These are phyloP conservation scores for Myxozyma sirexii DNA, from an alignment of 805 yeast genomes.

Conservation along the genomic window DNA sequence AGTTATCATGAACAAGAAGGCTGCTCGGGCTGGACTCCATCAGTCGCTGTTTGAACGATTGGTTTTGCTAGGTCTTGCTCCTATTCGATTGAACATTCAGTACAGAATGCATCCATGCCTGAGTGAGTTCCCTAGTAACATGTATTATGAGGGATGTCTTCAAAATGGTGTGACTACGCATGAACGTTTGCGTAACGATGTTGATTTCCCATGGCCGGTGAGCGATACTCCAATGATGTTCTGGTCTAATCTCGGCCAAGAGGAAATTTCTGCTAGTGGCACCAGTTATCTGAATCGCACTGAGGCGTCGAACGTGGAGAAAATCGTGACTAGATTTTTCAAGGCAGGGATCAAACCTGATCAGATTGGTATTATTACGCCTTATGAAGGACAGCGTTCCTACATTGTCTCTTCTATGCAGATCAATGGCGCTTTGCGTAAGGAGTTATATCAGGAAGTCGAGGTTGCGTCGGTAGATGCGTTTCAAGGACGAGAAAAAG, in stretches of 20 bases:
- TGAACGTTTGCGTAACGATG: constrained; percentile 58
- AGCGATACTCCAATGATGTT: constrained; percentile 89
- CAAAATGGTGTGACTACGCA: constrained; percentile 88
- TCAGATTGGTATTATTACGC: constrained; percentile 91
- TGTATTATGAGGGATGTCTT: constrained; percentile 89
- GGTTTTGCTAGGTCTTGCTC: constrained; percentile 77
- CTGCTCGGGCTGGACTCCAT: constrained; percentile 82
- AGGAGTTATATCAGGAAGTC: constrained; percentile 65
- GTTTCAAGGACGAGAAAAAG: constrained; percentile 89
- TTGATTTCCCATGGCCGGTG: constrained; percentile 90
- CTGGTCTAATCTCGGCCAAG: constrained; percentile 87
- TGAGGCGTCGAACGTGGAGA: constrained; percentile 88
- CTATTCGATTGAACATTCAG: constrained; percentile 86
- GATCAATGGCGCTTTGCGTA: constrained; percentile 66
- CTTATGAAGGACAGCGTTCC: constrained; percentile 91
- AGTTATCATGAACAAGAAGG: constrained; percentile 75
- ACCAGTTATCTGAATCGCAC: constrained; percentile 80
- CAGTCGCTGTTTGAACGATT: constrained; percentile 88
- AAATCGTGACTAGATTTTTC: constrained; percentile 69
- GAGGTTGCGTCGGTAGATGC: constrained; percentile 97
- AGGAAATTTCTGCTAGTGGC: constrained; percentile 82
- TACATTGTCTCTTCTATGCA: constrained; percentile 78
- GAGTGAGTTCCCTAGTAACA: constrained; percentile 84
- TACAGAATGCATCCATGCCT: constrained; percentile 92
- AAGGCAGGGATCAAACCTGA: constrained; percentile 75